phyloP scores from a whole-genome alignment of 2,329 filamentous ascomycete genomes.

The Metarhizium anisopliae region DNA sequence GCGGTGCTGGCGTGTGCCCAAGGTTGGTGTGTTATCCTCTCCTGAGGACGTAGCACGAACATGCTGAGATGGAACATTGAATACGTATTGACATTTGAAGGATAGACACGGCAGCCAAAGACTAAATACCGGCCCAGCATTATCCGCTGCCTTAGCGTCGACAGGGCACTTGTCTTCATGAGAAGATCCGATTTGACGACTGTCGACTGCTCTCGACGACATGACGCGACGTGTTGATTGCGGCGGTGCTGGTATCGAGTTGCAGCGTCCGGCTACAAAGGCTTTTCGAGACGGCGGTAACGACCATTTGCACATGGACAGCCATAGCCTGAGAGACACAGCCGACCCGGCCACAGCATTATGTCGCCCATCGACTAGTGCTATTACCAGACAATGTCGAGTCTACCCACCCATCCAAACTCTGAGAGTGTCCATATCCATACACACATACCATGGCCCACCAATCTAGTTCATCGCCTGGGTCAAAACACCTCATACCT shows the following conservation, averaged over 20 bases:
- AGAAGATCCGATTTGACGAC: conserved; percentile 4
- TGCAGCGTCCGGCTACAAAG: no score
- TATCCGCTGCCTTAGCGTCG: background rate
- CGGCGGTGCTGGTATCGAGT: background rate
- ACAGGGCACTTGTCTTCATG: background rate
- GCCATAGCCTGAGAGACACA: no score
- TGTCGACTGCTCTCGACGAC: background rate
- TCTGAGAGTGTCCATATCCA: background rate
- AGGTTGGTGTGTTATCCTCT: background rate
- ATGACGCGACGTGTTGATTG: background rate
- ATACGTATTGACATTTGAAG: background rate
- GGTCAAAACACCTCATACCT: background rate
- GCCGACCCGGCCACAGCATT: background rate
- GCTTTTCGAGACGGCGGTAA: background rate
- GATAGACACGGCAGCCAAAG: background rate
- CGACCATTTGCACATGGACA: background rate
- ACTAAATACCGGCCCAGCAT: background rate
- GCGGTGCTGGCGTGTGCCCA: background rate
- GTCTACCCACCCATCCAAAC: background rate
- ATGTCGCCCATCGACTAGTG: background rate
- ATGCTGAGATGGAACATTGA: background rate
- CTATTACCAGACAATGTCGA: background rate
- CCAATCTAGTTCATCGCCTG: background rate
- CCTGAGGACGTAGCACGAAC: background rate
- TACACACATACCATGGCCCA: background rate